A percentile compares a stretch with the other conserved stretches of the same genome.
Evolutionary conservation across 208 protist genomes (phyloP).

Genomic region (Porcisia hertigi): DNA sequence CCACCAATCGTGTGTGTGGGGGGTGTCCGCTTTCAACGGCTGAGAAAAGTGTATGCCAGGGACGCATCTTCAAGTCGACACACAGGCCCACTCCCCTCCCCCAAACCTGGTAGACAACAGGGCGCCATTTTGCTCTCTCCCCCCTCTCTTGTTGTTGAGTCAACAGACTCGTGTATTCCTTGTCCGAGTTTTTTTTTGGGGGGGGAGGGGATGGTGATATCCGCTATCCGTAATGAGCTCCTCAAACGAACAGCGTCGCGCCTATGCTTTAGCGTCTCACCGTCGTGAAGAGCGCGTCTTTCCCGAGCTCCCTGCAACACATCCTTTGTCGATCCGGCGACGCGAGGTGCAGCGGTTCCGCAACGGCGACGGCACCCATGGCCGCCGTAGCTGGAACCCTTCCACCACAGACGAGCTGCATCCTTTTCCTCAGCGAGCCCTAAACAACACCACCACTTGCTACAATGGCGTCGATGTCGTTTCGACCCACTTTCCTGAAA

Average conservation of each 20-base stretch:
- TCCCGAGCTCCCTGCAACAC: constrained; percentile 31
- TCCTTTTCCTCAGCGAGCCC: constrained; percentile 70
- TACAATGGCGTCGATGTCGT: constrained; percentile 73
- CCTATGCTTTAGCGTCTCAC: not conserved
- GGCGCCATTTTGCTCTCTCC: too few species aligned
- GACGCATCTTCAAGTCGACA: too few species aligned
- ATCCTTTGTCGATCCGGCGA: constrained; percentile 24
- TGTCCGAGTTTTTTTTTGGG: too few species aligned
- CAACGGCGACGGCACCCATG: constrained; percentile 18
- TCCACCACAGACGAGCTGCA: constrained; percentile 68
- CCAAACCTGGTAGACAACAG: too few species aligned
- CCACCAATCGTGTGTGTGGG: too few species aligned
- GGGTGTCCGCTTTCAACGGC: too few species aligned
- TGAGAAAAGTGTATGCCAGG: too few species aligned
- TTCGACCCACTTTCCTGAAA: constrained; percentile 58
- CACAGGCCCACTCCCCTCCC: too few species aligned
- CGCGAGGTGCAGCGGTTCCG: constrained; percentile 55
- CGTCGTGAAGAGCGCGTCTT: constrained; percentile 48
- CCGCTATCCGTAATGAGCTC: constrained; percentile 6
- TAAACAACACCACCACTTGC: constrained; percentile 48
- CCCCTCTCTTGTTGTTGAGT: too few species aligned
- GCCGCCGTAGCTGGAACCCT: constrained; percentile 62
- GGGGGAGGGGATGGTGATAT: not conserved
- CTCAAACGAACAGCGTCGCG: not conserved
- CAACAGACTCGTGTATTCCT: too few species aligned